A percentile compares a stretch with the other conserved stretches of the same genome.
phyloP scores from a whole-genome alignment of 1,284 basidiomycete genomes.

The Bondarzewia mesenterica region DNA sequence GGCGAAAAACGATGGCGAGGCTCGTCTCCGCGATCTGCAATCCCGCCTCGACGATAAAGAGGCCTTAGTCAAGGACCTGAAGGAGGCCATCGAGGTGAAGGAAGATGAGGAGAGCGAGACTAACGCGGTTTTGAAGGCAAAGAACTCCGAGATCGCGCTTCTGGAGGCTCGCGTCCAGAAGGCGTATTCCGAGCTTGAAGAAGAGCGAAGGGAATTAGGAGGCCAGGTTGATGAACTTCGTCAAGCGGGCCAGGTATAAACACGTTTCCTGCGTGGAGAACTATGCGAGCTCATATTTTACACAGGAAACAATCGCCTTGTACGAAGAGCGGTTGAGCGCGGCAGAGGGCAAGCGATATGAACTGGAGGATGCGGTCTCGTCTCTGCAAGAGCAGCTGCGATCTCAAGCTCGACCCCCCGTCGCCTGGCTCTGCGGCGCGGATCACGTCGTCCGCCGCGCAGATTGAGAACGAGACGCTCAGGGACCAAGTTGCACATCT shows the following conservation, averaged over 20 bases:
- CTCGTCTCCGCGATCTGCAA: slow-evolving; percentile 36
- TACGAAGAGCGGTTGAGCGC: slow-evolving; percentile 82
- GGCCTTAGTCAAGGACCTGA: slow-evolving; percentile 36
- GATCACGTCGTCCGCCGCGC: slow-evolving; percentile 51
- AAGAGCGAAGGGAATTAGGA: slow-evolving; percentile 59
- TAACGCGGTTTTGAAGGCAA: slow-evolving; percentile 39
- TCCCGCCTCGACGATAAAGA: slow-evolving; percentile 41
- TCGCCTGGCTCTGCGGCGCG: slow-evolving; percentile 31
- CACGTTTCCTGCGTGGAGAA: slow-evolving; percentile 12
- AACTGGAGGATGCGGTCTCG: slow-evolving; percentile 64
- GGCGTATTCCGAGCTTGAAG: slow-evolving; percentile 43
- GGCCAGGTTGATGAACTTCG: slow-evolving; percentile 75
- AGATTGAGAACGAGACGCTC: slow-evolving; percentile 91
- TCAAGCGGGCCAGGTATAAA: slow-evolving; percentile 75
- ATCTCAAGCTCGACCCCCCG: slow-evolving; percentile 25
- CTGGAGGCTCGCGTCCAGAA: slow-evolving; percentile 44
- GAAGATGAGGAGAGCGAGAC: slow-evolving; percentile 45
- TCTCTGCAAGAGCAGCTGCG: slow-evolving; percentile 53
- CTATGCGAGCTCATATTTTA: slow-evolving; percentile 11
- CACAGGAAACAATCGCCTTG: slow-evolving; percentile 82
- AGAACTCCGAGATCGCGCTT: slow-evolving; percentile 47
- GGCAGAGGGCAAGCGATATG: slow-evolving; percentile 67
- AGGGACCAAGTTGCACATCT: slow-evolving; percentile 84
- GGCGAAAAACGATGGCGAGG: slow-evolving; percentile 34
- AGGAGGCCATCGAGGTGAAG: slow-evolving; percentile 44